Evolutionary conservation across 345 rosid genomes (phyloP).

Genomic region (Rhodomyrtus tomentosa): DNA sequence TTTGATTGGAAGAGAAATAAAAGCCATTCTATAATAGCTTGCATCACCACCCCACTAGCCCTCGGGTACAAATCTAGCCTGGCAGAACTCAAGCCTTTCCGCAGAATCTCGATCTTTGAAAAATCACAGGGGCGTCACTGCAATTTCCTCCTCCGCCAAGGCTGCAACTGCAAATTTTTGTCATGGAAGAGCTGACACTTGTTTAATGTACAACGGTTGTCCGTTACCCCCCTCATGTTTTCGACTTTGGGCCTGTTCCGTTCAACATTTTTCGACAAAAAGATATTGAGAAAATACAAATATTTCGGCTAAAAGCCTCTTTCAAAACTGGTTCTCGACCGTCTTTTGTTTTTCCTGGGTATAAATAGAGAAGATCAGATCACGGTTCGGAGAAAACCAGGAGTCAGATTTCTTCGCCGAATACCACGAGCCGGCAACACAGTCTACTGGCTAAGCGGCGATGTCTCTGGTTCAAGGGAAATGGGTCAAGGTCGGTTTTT

Average conservation of each 20-base stretch:
- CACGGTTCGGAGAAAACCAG: neutral
- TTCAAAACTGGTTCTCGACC: too few relatives aligned
- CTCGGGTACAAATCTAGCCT: neutral
- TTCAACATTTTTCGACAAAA: too few relatives aligned
- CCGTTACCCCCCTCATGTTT: neutral
- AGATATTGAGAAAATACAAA: too few relatives aligned
- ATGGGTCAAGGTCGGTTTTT: conserved; percentile 51
- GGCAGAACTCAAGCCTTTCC: neutral
- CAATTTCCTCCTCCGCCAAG: neutral
- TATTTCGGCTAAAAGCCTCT: too few relatives aligned
- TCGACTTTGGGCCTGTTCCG: too few relatives aligned
- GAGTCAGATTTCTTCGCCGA: neutral
- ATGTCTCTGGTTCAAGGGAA: conserved; percentile 39
- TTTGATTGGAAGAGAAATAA: neutral
- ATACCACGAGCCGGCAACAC: neutral
- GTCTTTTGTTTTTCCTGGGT: neutral
- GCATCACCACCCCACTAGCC: neutral
- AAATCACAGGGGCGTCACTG: neutral
- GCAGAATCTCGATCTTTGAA: neutral
- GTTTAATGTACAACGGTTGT: neutral
- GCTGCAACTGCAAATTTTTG: neutral
- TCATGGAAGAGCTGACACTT: neutral
- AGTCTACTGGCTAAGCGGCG: neutral
- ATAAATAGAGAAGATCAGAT: neutral
- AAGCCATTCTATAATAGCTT: neutral